Conservation (phyloP, 129 eudicot genomes). For the Pittosporum tobira region DNA sequence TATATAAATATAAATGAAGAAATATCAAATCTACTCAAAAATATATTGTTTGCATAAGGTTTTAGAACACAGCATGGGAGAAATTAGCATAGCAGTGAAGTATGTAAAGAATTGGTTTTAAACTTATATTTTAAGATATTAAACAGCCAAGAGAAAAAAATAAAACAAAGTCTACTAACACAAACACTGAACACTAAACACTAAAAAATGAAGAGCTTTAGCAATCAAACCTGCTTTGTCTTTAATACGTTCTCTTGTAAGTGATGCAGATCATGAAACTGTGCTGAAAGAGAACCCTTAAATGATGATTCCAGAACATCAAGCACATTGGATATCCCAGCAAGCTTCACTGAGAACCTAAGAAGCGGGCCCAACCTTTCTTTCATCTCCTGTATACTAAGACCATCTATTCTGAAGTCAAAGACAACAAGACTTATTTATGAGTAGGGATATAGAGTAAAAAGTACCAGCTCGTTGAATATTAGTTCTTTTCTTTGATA, state of each 20-base stretch:
- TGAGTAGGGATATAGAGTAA: too few relatives aligned
- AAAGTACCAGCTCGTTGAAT: too few relatives aligned
- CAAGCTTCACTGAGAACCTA: constrained; percentile 53
- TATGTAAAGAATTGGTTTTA: neutral
- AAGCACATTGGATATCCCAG: constrained; percentile 61
- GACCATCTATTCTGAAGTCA: constrained; percentile 47
- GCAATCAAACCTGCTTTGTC: constrained; percentile 73
- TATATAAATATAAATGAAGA: too few relatives aligned
- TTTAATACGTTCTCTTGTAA: constrained; percentile 73
- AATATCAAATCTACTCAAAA: neutral
- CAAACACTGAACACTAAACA: neutral
- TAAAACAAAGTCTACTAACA: neutral
- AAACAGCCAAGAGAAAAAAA: neutral
- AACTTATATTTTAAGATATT: neutral
- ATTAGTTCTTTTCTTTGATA: too few relatives aligned
- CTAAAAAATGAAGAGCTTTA: neutral
- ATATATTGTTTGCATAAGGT: neutral
- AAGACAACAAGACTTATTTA: constrained; percentile 6
- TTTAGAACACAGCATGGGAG: neutral
- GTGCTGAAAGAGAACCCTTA: constrained; percentile 65
- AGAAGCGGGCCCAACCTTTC: constrained; percentile 42
- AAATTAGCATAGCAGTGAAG: neutral
- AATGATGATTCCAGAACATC: constrained; percentile 86
- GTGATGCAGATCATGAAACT: constrained; percentile 68
- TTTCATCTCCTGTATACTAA: constrained; percentile 39